These are phyloP conservation scores for Dicorynia guianensis DNA, from an alignment of 306 rosid species.

Conservation along the genomic window DNA sequence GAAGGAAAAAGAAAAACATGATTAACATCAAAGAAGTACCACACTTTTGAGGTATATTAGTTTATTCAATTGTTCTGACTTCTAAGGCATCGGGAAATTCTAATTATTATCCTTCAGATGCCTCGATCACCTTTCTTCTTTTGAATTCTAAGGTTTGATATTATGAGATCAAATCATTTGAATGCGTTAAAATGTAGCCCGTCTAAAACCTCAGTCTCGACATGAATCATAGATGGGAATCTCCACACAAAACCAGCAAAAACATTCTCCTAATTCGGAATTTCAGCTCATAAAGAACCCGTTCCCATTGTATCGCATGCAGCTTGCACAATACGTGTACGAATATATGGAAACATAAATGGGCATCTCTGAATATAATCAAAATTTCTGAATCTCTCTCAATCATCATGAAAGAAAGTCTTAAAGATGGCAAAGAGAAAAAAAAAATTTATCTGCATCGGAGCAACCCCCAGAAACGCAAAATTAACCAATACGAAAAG, in stretches of 20 bases:
- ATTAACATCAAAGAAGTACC: background rate
- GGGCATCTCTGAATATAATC: constrained; percentile 20
- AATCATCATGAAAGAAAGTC: constrained; percentile 13
- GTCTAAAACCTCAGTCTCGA: constrained; percentile 2
- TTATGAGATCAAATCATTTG: background rate
- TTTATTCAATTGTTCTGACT: constrained; percentile 14
- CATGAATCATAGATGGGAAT: background rate
- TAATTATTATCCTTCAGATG: background rate
- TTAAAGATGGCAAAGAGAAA: background rate
- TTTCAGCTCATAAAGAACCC: constrained; percentile 26
- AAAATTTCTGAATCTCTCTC: constrained; percentile 32
- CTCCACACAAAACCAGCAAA: background rate
- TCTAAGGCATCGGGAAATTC: constrained; percentile 23
- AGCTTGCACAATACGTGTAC: background rate
- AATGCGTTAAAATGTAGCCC: constrained; percentile 7
- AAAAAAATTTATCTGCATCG: background rate
- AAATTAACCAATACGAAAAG: background rate
- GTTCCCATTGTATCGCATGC: constrained; percentile 10
- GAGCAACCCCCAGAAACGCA: constrained; percentile 28
- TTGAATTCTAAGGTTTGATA: constrained; percentile 8
- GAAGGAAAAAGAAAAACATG: background rate
- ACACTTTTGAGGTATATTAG: constrained; percentile 13
- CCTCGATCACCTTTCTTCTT: constrained; percentile 7
- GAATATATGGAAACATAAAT: constrained; percentile 4
- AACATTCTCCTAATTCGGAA: constrained; percentile 35